Base-by-base conservation (phyloP, 805 yeast species). In the Pichia manshurica region DNA sequence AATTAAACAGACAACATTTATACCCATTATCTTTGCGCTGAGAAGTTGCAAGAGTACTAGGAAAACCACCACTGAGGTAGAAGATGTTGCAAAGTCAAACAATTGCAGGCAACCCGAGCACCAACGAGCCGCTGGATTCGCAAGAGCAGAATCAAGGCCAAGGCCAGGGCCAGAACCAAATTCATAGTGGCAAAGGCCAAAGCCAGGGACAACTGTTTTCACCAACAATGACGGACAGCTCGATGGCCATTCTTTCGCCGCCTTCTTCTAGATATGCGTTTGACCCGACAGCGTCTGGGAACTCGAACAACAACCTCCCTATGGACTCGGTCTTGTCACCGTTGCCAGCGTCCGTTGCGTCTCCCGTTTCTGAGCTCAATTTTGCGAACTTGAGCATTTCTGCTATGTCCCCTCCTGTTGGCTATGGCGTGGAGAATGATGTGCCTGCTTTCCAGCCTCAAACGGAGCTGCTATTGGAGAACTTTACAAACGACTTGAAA, bases 401-500 rank as follows among this genome's bases (percentile, higher is more conserved):
- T 29, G 42, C 46, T 5, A 42, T 45, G 16, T 45, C 49, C 8
- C 46, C 40, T 23, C 46, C 49, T 8, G 20, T 13, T 5, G 49
- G 49, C 9, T 43, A 43, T 35, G 50, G 50, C 6, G 17, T 9
- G 13, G 50, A 47, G 13, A 39, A 59, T 47, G 66, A 62, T 51
- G 53, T 64, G 12, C 68, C 68, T 8, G 65, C 66, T 5, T 62
- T 64, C 47, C 61, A 62, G 40, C 63, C 66, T 13, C 51, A 55
- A 37, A 64, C 65, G 7, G 64, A 59, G 39, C 45, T 55, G 3
- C 53, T 54, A 5, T 46, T 64, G 28, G 57, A 62, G 25, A 57
- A 70, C 57, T 63, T 72, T 61, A 61, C 66, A 46, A 69, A 61
- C 54, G 81, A 77, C 53, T 64, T 77, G 56, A 59, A 70, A 50